Base-by-base conservation (phyloP, 352 stramenopile genomes). In the Phytophthora macrochlamydospora region DNA sequence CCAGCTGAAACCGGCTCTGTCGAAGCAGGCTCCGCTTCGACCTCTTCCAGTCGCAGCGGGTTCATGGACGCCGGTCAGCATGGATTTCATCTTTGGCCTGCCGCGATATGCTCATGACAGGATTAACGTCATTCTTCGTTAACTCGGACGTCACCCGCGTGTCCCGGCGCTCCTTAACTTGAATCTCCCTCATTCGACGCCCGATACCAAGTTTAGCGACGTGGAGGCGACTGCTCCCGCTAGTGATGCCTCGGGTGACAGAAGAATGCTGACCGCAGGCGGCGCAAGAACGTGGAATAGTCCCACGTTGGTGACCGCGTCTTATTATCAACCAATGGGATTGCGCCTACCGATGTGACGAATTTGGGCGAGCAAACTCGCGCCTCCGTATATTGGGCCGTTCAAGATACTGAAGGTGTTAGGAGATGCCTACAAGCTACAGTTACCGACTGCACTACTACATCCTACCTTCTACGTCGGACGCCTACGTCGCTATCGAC, bases 381-480 rank as follows among this genome's bases (percentile, higher is more conserved):
- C 8, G 9, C 49, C 59, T 3, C 40, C 37, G 2, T 66, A 40
- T 42, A 59, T 66, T 51, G 40, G 51, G 1, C 31, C 49, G 2
- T 66, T 59, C 40, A 53, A 11, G 43, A 40, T 66, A 2, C 2
- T 11, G 2, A 30, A 42, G 2, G 13, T 29, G 7, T 32, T 29
- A 2, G 51, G 32, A 11, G 51, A 57, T 37, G 51, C 51, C 32
- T 57, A 57, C 51, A 57, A 32, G 6, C 32, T 67, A 9, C 51
- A 67, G n/a, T 57, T 67, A 7, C 51, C 51, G 13, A 37, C 50
- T 18, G 13, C 12, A 7, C 67, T 68, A 45, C 43, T 67, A n/a
- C 53, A 74, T 52, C 66, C 66, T 31, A 73, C 66, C 32, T 71
- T 75, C 58, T 75, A 75, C 56, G 44, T 75, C 52, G 61, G 67